Evolutionary conservation across 2,329 filamentous ascomycete species (phyloP), one percentile per base, ranked within the genome.

Genomic region (Neopestalotiopsis sp.): DNA sequence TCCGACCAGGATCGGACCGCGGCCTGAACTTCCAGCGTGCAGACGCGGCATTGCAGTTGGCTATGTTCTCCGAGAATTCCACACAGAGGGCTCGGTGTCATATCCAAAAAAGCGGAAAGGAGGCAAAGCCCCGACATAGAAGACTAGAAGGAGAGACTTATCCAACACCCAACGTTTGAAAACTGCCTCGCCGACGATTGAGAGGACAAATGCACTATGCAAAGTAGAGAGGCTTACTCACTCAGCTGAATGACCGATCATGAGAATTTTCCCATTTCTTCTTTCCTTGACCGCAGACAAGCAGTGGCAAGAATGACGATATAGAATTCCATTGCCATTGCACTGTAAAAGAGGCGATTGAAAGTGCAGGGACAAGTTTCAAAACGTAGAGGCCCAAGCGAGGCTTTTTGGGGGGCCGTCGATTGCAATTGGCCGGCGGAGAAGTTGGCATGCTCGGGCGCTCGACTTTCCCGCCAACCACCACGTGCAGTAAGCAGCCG

Each of bases 11-110:
- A 38, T 59, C 57, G 57, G 57, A 59, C 28, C 57, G 57, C 57
- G 59, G 59, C 34, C 59, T 62, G 59, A n/a, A 24, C 59, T 62
- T 62, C 59, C 30, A 38, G 59, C 20, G 59, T 40, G 59, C 59
- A 17, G 59, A 40, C 30, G 30, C 57, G 57, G 30, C 57, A 17
- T 30, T 40, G 30, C 59, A 38, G 38, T 64, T 64, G 61, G 61
- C 13, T 45, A 12, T 52, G 7, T 64, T 64, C 61, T 45, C 61
- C 61, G 61, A 64, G 34, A 64, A 45, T 64, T 49, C 42, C 20
- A 17, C 61, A 28, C 61, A 49, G 12, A 59, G 24, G 30, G 34
- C 34, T 38, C 32, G 59, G 59, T 42, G 14, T 28, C 59, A 64
- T 45, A 9, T 17, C 9, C 59, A 62, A 28, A 49, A 42, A 24